Evolutionary conservation across 2,329 filamentous ascomycete species (phyloP).

Genomic region (Ophiostoma ips): DNA sequence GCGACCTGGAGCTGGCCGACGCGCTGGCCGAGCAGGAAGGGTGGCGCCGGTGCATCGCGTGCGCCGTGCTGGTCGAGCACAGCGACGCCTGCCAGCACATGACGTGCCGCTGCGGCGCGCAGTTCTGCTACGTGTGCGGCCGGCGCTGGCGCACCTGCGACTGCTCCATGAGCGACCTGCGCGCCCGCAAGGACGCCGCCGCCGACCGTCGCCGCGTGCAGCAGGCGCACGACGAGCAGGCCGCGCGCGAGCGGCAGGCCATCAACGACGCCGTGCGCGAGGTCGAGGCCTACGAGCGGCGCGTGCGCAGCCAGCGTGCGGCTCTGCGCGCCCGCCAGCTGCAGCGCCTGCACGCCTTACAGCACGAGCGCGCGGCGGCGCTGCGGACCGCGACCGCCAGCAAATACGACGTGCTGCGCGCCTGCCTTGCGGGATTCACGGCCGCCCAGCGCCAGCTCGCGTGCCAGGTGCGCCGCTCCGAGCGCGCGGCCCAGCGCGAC

Average conservation of each 20-base stretch:
- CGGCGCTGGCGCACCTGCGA: constrained; percentile 57
- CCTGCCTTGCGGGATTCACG: neutral
- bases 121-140: constrained; percentile 78
- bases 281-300: constrained; percentile 35
- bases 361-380: constrained; percentile 26
- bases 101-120: constrained; percentile 65
- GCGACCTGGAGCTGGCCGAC: constrained; percentile 34
- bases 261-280: constrained; percentile 27
- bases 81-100: constrained; percentile 74
- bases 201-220: constrained; percentile 22
- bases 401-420: constrained; percentile 4
- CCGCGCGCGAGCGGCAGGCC: constrained; percentile 19
- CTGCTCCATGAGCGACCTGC: constrained; percentile 40
- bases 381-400: constrained; percentile 15
- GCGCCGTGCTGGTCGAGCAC: constrained; percentile 60
- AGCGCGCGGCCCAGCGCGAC: constrained; percentile 15
- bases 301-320: constrained; percentile 22
- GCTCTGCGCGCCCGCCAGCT: constrained; percentile 21
- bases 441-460: constrained; percentile 17
- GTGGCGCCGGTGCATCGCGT: constrained; percentile 61
- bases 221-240: constrained; percentile 21
- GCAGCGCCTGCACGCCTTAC: constrained; percentile 24
- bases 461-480: constrained; percentile 24
- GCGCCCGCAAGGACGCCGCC: constrained; percentile 25
- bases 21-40: constrained; percentile 53